phyloP scores from a whole-genome alignment of 768 basidiomycete genomes.

The Amanita thiersii region DNA sequence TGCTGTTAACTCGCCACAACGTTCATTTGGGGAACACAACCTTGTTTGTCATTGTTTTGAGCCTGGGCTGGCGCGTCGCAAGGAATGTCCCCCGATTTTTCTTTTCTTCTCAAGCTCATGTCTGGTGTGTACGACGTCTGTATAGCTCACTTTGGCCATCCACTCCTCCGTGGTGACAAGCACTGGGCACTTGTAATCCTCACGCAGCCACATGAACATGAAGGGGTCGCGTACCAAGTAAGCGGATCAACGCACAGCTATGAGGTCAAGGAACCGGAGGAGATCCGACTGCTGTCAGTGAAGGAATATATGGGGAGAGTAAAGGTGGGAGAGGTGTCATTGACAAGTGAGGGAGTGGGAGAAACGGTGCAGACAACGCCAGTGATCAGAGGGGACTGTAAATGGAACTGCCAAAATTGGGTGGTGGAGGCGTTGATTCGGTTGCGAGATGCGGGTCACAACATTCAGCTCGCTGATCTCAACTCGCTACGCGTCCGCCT shows the following conservation, averaged over 20 bases:
- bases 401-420: not conserved
- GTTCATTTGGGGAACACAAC: slow-evolving; percentile 5
- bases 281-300: not conserved
- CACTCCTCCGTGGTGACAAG: not conserved
- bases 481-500: too few species aligned
- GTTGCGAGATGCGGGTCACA: too few species aligned
- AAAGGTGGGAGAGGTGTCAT: not conserved
- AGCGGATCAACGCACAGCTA: not conserved
- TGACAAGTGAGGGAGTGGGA: not conserved
- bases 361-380: not conserved
- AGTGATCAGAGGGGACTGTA: not conserved
- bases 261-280: not conserved
- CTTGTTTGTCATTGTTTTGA: slow-evolving; percentile 8
- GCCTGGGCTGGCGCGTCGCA: not conserved
- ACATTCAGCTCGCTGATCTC: too few species aligned
- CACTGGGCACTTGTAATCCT: not conserved
- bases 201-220: not conserved
- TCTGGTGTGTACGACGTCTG: too few species aligned
- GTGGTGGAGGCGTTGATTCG: not conserved
- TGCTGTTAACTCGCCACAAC: not conserved
- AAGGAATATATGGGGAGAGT: not conserved
- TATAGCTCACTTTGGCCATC: not conserved
- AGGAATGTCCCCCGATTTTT: too few species aligned
- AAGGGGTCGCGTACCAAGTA: not conserved
- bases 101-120: too few species aligned